Base-by-base conservation (phyloP, 257 asterid species). In the Pogostemon cablin region DNA sequence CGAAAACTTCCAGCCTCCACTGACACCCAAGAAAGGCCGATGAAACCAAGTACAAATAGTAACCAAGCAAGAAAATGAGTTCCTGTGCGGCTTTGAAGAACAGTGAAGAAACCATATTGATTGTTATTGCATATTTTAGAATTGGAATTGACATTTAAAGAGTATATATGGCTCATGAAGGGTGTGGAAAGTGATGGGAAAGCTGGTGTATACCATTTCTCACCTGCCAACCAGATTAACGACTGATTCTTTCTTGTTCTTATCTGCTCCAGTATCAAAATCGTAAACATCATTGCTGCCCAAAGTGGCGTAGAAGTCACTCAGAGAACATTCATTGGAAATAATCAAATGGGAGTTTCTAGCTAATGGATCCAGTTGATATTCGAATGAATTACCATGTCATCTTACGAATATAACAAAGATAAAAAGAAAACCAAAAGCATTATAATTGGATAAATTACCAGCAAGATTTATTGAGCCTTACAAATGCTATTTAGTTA, bases 241-340 rank as follows among this genome's bases (percentile, higher is more conserved):
- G 62, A 91, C 95, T 3, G 98, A 93, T 83, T 93, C 98, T 78
- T 87, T 89, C 93, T 93, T 93, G 86, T 93, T 86, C 78, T 72
- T 80, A 82, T 93, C 98, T 4, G 97, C 98, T 80, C 98, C 97
- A 15, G 88, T 82, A 69, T 88, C 97, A 80, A 85, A 90, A 91
- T 93, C 98, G 69, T 93, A 91, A 46, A 93, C 97, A 67, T 93
- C 98, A 71, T 93, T 93, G 97, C 98, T 93, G 96, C 71, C 70
- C 80, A 81, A 38, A 71, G 75, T 68, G 59, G 59, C 61, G 58
- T 49, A 55, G 62, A 72, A 53, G 41, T 38, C 69, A 79, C 37
- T 63, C 25, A 67, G 57, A 57, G 39, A 25, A 71, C 39, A 62
- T 34, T 60, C 46, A 68, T 41, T 11, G 63, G 62, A 67, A 42